phyloP scores from a whole-genome alignment of 1,284 basidiomycete genomes.

The Puccinia horiana region DNA sequence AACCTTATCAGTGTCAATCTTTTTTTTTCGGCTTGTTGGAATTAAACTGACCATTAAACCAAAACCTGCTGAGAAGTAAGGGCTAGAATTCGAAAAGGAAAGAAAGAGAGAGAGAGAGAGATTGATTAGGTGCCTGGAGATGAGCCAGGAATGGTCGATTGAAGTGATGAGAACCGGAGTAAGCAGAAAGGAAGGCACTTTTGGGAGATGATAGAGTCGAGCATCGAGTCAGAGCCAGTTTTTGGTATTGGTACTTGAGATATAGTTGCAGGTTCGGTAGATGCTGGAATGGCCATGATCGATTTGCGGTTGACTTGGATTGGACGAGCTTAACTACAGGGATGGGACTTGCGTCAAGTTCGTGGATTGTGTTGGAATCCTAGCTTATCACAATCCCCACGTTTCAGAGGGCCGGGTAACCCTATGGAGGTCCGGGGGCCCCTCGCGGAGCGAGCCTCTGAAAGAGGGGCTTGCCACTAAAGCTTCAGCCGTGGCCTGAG shows the following conservation, averaged over 20 bases:
- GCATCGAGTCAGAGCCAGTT: conserved; percentile 11
- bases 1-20: conserved; percentile 36
- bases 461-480: too few species aligned
- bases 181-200: conserved; percentile 3
- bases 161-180: neutral
- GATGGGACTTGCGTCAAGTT: too few species aligned
- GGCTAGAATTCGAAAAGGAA: conserved; percentile 63
- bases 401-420: too few species aligned
- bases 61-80: conserved; percentile 92
- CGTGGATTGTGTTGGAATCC: too few species aligned
- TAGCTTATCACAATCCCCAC: too few species aligned
- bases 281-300: neutral
- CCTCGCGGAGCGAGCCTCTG: too few species aligned
- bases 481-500: too few species aligned
- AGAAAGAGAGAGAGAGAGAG: neutral
- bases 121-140: neutral
- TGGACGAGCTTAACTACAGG: too few species aligned
- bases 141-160: neutral
- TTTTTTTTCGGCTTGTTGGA: neutral
- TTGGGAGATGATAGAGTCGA: conserved; percentile 34
- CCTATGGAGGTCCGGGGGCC: too few species aligned
- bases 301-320: neutral
- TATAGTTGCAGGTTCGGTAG: neutral
- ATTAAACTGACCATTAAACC: conserved; percentile 77
- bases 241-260: neutral